Base-by-base conservation (phyloP, 768 basidiomycete species). In the Boletus speciosus region DNA sequence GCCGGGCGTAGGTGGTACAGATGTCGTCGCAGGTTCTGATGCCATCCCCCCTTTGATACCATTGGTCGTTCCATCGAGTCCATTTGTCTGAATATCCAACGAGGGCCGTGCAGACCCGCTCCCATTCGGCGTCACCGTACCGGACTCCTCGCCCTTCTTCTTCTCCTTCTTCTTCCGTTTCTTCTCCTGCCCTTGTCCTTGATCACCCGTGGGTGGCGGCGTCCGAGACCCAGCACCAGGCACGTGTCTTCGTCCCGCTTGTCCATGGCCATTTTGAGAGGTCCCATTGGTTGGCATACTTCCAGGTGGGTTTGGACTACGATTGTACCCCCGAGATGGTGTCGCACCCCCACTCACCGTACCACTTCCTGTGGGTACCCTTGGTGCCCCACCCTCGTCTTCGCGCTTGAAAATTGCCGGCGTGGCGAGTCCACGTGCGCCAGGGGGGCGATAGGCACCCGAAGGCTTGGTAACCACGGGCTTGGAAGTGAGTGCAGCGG, bases 391-490 rank as follows among this genome's bases (percentile, higher is more conserved):
- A 37, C 90, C 90, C 64, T 96, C 93, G 58, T 97, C 96, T 67
- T 94, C 92, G 16, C 95, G 82, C 72, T 90, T 93, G 76, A 87
- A 98, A 35, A 90, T 89, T 3, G 85, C 78, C 1, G 95, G 93
- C 1, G 95, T 94, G 42, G 88, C 83, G 1, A 90, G 79, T 0
- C 96, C 96, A 6, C 96, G 81, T 1, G 94, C 93, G 11, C 94
- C 94, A 11, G 94, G 96, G 0, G 96, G 96, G 1, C 95, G 80
- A 70, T 98, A 98, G 0, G 95, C 91, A 16, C 92, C 95, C 0
- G 87, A 84, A 1, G 90, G 81, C 61, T 87, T 92, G 12, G 81
- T 57, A 5, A 80, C 71, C 0, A 75, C 71, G 0, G 86, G 75
- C 63, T 85, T 90, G 32, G 79, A 76, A 32, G 74, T 68, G 2